Percentiles rank a stretch among this genome's conserved stretches.
Evolutionary conservation across 164 flowering plant species (phyloP).

Genomic region (Warburgia ugandensis): DNA sequence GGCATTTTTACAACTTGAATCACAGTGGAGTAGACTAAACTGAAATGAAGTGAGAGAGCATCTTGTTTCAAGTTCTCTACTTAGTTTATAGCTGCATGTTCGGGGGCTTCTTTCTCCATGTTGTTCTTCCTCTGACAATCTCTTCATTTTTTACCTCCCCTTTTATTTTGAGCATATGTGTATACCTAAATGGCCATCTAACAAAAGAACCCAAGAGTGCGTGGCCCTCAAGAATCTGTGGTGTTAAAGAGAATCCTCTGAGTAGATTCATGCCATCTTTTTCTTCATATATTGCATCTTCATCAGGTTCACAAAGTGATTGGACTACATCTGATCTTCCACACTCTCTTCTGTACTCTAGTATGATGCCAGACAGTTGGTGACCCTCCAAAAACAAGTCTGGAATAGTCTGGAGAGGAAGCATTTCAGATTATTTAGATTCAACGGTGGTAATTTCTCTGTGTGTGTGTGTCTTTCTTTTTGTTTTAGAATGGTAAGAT

Average conservation of each 20-base stretch:
- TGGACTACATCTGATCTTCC: conserved; percentile 51
- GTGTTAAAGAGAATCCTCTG: conserved; percentile 26
- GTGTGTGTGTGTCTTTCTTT: too few species aligned
- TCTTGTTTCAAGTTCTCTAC: neutral
- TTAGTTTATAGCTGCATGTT: conserved; percentile 12
- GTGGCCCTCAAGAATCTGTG: conserved; percentile 27
- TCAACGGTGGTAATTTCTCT: neutral
- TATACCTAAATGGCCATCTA: conserved; percentile 29
- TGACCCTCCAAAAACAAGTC: conserved; percentile 37
- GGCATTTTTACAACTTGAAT: neutral
- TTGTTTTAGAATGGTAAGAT: too few species aligned
- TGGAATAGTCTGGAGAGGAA: conserved; percentile 43
- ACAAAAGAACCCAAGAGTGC: conserved; percentile 24
- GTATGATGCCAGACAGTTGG: conserved; percentile 44
- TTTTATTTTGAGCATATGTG: conserved; percentile 43
- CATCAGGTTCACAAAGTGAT: conserved; percentile 52
- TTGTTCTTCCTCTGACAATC: conserved; percentile 53
- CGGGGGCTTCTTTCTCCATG: conserved; percentile 41
- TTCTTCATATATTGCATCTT: conserved; percentile 19
- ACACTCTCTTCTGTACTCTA: conserved; percentile 64
- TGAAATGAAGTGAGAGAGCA: conserved; percentile 6
- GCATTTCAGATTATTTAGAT: neutral
- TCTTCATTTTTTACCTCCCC: conserved; percentile 41
- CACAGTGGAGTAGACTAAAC: too few species aligned
- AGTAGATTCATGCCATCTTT: conserved; percentile 8